Percentiles rank a stretch among this genome's conserved stretches.
Evolutionary conservation across 805 yeast species (phyloP).

Genomic region (Phaffomyces opuntiae): DNA sequence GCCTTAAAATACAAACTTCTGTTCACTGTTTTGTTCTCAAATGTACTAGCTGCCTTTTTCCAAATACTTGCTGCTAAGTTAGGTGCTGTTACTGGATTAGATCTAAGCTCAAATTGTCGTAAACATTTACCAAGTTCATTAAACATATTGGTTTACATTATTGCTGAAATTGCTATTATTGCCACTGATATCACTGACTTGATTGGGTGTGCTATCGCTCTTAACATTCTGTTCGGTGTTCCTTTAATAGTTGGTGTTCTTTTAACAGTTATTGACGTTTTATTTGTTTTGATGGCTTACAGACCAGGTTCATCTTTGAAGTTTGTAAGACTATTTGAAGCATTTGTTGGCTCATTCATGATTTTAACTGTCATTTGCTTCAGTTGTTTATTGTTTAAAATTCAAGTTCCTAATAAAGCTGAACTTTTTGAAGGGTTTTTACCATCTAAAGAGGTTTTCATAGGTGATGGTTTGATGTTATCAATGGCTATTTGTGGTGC

Average conservation of each 20-base stretch:
- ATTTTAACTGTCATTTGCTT: slow-evolving; percentile 82
- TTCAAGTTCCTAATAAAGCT: slow-evolving; percentile 42
- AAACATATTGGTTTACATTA: slow-evolving; percentile 55
- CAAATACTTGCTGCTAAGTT: slow-evolving; percentile 81
- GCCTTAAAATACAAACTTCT: slow-evolving; percentile 72
- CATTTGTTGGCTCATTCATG: slow-evolving; percentile 71
- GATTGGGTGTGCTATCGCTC: slow-evolving; percentile 93
- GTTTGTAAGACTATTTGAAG: slow-evolving; percentile 74
- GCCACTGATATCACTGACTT: slow-evolving; percentile 97
- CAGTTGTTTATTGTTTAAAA: slow-evolving; percentile 66
- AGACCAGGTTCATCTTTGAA: slow-evolving; percentile 76
- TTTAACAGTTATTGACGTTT: slow-evolving; percentile 78
- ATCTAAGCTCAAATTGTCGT: slow-evolving; percentile 82
- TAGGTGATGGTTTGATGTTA: slow-evolving; percentile 64
- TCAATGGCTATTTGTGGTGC: slow-evolving; percentile 88
- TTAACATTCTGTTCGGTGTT: slow-evolving; percentile 72
- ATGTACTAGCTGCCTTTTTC: slow-evolving; percentile 78
- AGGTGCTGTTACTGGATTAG: slow-evolving; percentile 92
- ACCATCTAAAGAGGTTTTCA: slow-evolving; percentile 43
- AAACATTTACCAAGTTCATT: slow-evolving; percentile 59
- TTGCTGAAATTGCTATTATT: slow-evolving; percentile 86
- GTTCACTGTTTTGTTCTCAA: slow-evolving; percentile 73
- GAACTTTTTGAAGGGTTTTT: slow-evolving; percentile 67
- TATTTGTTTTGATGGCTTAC: slow-evolving; percentile 81
- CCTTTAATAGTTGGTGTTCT: slow-evolving; percentile 83